Evolutionary conservation across 2,329 filamentous ascomycete genomes (phyloP).

Genomic region (Plectosphaerella plurivora): DNA sequence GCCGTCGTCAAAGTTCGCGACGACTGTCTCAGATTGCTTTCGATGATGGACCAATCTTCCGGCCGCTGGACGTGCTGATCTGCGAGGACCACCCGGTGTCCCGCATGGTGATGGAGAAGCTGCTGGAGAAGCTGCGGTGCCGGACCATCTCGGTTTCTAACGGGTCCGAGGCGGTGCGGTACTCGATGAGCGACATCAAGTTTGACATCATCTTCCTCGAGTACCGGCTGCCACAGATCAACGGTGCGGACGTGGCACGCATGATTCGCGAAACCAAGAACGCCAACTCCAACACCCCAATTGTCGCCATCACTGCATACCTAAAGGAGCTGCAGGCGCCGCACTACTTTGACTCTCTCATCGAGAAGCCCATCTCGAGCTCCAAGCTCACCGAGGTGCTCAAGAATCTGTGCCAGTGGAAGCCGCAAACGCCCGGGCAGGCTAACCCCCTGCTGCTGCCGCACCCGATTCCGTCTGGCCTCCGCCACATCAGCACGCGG

Average conservation of each 20-base stretch:
- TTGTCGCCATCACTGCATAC: slow-evolving; percentile 95
- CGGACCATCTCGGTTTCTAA: slow-evolving; percentile 89
- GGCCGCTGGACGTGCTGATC: slow-evolving; percentile 88
- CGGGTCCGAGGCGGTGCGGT: slow-evolving; percentile 86
- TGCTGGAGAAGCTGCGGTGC: slow-evolving; percentile 91
- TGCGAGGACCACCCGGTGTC: slow-evolving; percentile 98
- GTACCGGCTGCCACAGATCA: slow-evolving; percentile 91
- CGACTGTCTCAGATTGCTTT: slow-evolving; percentile 88
- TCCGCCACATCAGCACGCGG: slow-evolving; percentile 60
- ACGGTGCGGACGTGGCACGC: slow-evolving; percentile 88
- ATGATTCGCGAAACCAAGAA: slow-evolving; percentile 99
- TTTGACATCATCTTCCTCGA: slow-evolving; percentile 99
- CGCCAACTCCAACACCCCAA: slow-evolving; percentile 87
- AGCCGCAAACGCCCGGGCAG: slow-evolving; percentile 56
- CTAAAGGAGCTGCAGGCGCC: slow-evolving; percentile 94
- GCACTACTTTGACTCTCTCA: slow-evolving; percentile 91
- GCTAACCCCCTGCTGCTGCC: slow-evolving; percentile 42
- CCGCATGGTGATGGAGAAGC: slow-evolving; percentile 96
- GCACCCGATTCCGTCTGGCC: slow-evolving; percentile 57
- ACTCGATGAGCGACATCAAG: slow-evolving; percentile 94
- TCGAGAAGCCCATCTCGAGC: slow-evolving; percentile 94
- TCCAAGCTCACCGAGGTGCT: slow-evolving; percentile 88
- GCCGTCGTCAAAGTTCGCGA: slow-evolving; percentile 91
- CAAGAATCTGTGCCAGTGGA: slow-evolving; percentile 88
- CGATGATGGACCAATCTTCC: slow-evolving; percentile 78